These are phyloP conservation scores for Friedmanniomyces endolithicus DNA, from an alignment of 495 filamentous ascomycete species.

Conservation along the genomic window DNA sequence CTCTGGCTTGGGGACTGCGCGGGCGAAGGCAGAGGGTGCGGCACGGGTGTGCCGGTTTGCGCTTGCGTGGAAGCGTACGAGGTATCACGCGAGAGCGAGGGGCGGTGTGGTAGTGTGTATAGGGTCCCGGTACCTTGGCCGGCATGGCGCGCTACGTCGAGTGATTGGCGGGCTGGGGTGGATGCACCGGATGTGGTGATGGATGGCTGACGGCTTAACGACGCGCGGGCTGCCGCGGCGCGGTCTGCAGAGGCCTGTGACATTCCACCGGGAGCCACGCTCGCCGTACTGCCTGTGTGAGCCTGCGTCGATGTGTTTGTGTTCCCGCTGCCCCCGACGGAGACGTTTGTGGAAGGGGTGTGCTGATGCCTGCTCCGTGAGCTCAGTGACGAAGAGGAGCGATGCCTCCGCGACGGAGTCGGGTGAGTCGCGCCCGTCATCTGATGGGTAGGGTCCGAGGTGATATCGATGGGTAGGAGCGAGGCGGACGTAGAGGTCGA, in stretches of 20 bases:
- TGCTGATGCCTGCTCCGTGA: constrained; percentile 41
- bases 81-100: constrained; percentile 11
- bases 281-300: constrained; percentile 14
- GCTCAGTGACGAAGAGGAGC: constrained; percentile 52
- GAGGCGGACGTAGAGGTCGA: constrained; percentile 44
- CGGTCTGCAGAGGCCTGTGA: constrained; percentile 23
- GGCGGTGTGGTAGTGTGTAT: constrained; percentile 13
- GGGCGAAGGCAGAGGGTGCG: neutral
- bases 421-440: constrained; percentile 41
- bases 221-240: constrained; percentile 12
- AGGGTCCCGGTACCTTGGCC: neutral
- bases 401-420: constrained; percentile 48
- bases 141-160: constrained; percentile 9
- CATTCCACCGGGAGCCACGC: neutral
- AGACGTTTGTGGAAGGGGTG: constrained; percentile 29
- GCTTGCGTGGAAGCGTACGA: constrained; percentile 11
- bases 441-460: constrained; percentile 36
- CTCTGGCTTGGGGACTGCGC: constrained; percentile 18
- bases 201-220: constrained; percentile 9
- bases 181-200: constrained; percentile 14
- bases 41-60: constrained; percentile 4
- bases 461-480: constrained; percentile 20
- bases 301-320: constrained; percentile 37
- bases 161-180: constrained; percentile 18
- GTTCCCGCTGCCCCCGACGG: constrained; percentile 32